Conservation (phyloP, 306 rosid species). For the Malus orientalis region DNA sequence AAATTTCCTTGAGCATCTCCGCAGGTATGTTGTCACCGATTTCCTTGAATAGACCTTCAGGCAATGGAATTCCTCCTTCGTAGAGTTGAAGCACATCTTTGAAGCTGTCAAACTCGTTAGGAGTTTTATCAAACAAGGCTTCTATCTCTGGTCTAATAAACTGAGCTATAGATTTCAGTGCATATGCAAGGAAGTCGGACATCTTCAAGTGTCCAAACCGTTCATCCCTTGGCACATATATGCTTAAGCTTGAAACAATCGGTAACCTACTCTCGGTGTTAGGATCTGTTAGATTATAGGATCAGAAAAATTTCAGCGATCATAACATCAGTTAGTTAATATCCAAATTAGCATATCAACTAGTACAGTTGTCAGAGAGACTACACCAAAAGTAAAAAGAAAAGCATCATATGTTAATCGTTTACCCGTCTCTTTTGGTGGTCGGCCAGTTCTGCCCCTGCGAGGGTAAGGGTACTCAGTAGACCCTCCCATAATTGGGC, state of each 20-base stretch:
- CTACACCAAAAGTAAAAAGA: too few species aligned
- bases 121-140: not conserved
- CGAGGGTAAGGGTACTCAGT: not conserved
- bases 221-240: not conserved
- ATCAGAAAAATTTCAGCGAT: not conserved
- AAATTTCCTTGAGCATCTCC: not conserved
- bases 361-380: too few species aligned
- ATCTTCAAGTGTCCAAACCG: not conserved
- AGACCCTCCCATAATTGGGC: not conserved
- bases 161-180: not conserved
- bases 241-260: not conserved
- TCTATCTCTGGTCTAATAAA: not conserved
- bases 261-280: not conserved
- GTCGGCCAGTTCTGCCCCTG: not conserved
- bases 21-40: not conserved
- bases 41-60: not conserved
- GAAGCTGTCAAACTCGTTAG: not conserved
- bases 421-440: not conserved
- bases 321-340: not conserved
- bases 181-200: not conserved
- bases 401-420: too few species aligned
- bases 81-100: not conserved
- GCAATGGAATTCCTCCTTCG: not conserved
- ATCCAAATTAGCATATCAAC: not conserved
- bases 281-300: not conserved